Evolutionary conservation across 31 red algal genomes (phyloP).

Genomic region (Odonthalia washingtoniensis): DNA sequence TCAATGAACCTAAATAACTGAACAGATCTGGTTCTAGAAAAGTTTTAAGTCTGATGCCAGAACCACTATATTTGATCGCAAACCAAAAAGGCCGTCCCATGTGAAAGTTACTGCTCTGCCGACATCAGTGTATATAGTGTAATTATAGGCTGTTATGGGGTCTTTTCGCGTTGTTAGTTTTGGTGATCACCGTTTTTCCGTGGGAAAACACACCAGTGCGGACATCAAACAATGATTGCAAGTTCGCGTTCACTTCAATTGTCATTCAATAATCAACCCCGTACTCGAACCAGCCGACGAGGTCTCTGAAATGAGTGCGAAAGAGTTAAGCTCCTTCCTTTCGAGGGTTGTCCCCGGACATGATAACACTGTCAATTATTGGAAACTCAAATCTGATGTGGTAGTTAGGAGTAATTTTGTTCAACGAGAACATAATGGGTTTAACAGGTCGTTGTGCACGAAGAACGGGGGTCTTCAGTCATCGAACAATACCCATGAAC

Average conservation of each 20-base stretch:
- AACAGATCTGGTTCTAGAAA: slow-evolving; percentile 83
- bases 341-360: slow-evolving; percentile 72
- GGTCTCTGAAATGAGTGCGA: slow-evolving; percentile 66
- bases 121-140: slow-evolving; percentile 19
- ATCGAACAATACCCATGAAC: slow-evolving; percentile 86
- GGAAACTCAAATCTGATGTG: slow-evolving; percentile 82
- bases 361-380: slow-evolving; percentile 73
- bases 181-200: no score
- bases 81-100: slow-evolving; percentile 88
- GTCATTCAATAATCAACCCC: slow-evolving; percentile 91
- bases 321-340: slow-evolving; percentile 65
- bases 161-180: no score
- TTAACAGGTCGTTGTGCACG: slow-evolving; percentile 76
- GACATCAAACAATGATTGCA: slow-evolving; percentile 73
- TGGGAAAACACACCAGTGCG: slow-evolving; percentile 57
- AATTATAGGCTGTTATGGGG: not conserved
- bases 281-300: slow-evolving; percentile 87
- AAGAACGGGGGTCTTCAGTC: slow-evolving; percentile 85
- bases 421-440: slow-evolving; percentile 92
- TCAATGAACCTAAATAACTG: slow-evolving; percentile 70
- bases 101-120: slow-evolving; percentile 65
- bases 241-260: slow-evolving; percentile 81
- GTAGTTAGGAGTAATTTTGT: slow-evolving; percentile 87
- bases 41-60: slow-evolving; percentile 77
- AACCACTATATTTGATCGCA: slow-evolving; percentile 89